Base-by-base conservation (phyloP, 441 rosid genomes). In the Erodium trifolium region DNA sequence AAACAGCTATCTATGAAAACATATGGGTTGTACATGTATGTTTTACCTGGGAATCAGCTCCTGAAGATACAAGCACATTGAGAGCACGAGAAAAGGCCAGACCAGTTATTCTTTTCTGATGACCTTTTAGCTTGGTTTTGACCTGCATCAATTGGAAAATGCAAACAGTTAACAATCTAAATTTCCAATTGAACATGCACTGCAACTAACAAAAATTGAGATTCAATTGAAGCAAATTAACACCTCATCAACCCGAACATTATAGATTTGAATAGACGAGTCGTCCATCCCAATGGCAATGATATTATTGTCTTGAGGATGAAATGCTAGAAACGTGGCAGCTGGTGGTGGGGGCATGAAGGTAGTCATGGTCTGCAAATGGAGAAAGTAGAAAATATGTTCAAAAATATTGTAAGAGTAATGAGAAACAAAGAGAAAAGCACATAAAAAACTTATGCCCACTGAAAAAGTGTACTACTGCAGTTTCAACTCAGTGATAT, bases 261-360 rank as follows among this genome's bases (percentile, higher is more conserved):
- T 87, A 71, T 89, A 89, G 63, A 89, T 89, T 68, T 87, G 91
- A 55, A 89, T 85, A 29, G 91, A 62, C 11, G 91, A 87, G 67
- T 89, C 96, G 55, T 84, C 92, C 92, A 86, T 87, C 47, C 96
- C 96, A 41, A 89, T 86, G 19, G 96, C 96, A 83, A 89, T 83
- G 62, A 87, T 83, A 74, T 89, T 89, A 82, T 89, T 89, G 78
- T 89, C 96, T 69, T 83, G 91, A 68, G 96, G 96, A 78, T 89
- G 91, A 72, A 89, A 89, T 60, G 96, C 96, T 67, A 89, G 79
- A 75, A 84, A 89, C 45, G 92, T 86, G 41, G 89, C 92, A 14
- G 96, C 91, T 12, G 96, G 92, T 23, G 92, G 92, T 69, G 96
- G 85, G 66, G 92, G 77, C 92, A 89, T 89, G 84, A 87, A 89